Conservation (phyloP, 2,329 filamentous ascomycete genomes). For the Aspergillus luchuensis region DNA sequence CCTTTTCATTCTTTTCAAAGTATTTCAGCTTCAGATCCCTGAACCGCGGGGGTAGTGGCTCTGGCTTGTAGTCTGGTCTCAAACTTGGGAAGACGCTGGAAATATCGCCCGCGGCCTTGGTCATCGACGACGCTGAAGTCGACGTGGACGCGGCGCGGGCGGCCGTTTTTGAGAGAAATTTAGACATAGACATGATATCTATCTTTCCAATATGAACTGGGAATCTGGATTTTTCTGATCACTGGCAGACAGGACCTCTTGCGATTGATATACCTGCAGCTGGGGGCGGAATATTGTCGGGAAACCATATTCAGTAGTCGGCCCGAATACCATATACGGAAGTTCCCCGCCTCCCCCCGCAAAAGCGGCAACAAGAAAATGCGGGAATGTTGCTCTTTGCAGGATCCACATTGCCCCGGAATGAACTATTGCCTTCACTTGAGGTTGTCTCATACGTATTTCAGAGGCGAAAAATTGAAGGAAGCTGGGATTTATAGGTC, state of each 20-base stretch:
- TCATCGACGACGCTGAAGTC: slow-evolving; percentile 35
- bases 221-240: not conserved
- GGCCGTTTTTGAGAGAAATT: slow-evolving; percentile 30
- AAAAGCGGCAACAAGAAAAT: not conserved
- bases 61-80: slow-evolving; percentile 44
- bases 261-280: not conserved
- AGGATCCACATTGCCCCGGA: not conserved
- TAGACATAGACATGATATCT: slow-evolving; percentile 33
- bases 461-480: too few species aligned
- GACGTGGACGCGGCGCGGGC: slow-evolving; percentile 36
- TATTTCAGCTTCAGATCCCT: slow-evolving; percentile 42
- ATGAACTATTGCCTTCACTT: not conserved
- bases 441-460: not conserved
- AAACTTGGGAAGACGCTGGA: slow-evolving; percentile 53
- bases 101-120: slow-evolving; percentile 50
- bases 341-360: slow-evolving; percentile 13
- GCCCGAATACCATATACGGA: slow-evolving; percentile 14
- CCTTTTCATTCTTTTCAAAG: slow-evolving; percentile 44
- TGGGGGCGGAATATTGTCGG: slow-evolving; percentile 10
- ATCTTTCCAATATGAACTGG: not conserved
- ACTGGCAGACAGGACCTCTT: not conserved
- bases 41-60: slow-evolving; percentile 47
- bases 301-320: slow-evolving; percentile 13
- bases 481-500: too few species aligned
- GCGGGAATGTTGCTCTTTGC: not conserved